phyloP scores from a whole-genome alignment of 352 stramenopile genomes.

The Pythium rhizo-oryzae region DNA sequence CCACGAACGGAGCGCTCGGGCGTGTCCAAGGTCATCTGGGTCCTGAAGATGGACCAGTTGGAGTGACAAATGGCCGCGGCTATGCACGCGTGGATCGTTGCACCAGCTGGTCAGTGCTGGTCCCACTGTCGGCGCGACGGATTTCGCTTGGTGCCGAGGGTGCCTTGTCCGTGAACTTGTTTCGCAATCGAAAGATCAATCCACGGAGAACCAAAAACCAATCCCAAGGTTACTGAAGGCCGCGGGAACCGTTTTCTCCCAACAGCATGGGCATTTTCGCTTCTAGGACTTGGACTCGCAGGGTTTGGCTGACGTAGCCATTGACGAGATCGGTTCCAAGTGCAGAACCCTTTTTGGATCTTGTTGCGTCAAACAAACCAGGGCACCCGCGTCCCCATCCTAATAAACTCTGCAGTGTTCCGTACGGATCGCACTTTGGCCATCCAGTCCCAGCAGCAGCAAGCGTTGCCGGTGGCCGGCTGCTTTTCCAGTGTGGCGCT shows the following conservation, averaged over 20 bases:
- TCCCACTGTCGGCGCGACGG: not conserved
- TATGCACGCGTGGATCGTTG: not conserved
- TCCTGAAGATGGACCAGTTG: too few relatives aligned
- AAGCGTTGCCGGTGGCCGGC: not conserved
- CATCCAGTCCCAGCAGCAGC: not conserved
- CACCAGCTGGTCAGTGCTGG: not conserved
- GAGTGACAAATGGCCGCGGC: not conserved
- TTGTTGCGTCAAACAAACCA: too few relatives aligned
- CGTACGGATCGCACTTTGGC: too few relatives aligned
- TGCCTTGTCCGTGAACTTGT: slow-evolving; percentile 17
- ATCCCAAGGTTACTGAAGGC: too few relatives aligned
- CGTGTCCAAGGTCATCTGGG: not conserved
- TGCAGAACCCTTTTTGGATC: too few relatives aligned
- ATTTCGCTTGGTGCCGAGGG: slow-evolving; percentile 11
- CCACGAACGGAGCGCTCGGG: not conserved
- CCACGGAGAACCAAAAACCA: not conserved
- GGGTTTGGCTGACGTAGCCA: too few relatives aligned
- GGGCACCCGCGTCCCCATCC: too few relatives aligned
- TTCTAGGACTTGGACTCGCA: too few relatives aligned
- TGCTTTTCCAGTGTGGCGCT: not conserved
- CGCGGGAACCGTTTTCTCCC: not conserved
- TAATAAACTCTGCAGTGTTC: too few relatives aligned
- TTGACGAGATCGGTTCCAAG: too few relatives aligned
- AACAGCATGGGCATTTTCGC: too few relatives aligned
- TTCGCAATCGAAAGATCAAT: slow-evolving; percentile 23